phyloP scores from a whole-genome alignment of 331 rosid species.

The Stylosanthes scabra region DNA sequence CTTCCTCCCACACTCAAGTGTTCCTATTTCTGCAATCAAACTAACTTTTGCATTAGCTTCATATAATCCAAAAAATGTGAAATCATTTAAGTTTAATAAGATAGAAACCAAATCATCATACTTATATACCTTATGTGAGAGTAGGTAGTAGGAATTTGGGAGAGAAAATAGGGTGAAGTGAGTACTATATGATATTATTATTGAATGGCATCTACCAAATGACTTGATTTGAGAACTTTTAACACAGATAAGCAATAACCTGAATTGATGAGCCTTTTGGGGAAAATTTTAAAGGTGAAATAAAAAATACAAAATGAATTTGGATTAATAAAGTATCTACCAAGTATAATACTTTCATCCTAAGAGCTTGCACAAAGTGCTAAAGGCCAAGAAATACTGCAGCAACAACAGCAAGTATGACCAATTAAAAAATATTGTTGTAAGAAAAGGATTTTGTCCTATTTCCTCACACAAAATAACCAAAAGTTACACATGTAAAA shows the following conservation, averaged over 20 bases:
- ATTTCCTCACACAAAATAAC: too few relatives aligned
- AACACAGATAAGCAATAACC: conserved; percentile 6
- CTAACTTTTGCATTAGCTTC: too few relatives aligned
- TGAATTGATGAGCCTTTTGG: neutral
- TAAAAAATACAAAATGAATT: neutral
- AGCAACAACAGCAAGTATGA: neutral
- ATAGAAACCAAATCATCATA: conserved; percentile 28
- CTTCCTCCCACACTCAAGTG: too few relatives aligned
- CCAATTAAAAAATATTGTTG: conserved; percentile 7
- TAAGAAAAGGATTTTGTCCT: conserved; percentile 9
- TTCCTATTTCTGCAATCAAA: too few relatives aligned
- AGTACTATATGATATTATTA: too few relatives aligned
- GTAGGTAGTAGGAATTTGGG: neutral
- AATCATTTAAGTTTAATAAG: too few relatives aligned
- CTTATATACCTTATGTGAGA: conserved; percentile 9
- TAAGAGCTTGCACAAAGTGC: neutral
- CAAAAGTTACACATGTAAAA: too few relatives aligned
- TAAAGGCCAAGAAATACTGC: neutral
- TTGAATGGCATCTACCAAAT: neutral
- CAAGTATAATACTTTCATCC: neutral
- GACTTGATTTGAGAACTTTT: conserved; percentile 3
- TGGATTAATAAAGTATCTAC: neutral
- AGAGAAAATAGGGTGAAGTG: too few relatives aligned
- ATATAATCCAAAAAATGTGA: too few relatives aligned
- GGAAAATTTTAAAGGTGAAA: conserved; percentile 11